Percentiles rank a stretch among this genome's conserved stretches.
Conservation (phyloP, 495 filamentous ascomycete genomes). For the Penicillium coffeae region DNA sequence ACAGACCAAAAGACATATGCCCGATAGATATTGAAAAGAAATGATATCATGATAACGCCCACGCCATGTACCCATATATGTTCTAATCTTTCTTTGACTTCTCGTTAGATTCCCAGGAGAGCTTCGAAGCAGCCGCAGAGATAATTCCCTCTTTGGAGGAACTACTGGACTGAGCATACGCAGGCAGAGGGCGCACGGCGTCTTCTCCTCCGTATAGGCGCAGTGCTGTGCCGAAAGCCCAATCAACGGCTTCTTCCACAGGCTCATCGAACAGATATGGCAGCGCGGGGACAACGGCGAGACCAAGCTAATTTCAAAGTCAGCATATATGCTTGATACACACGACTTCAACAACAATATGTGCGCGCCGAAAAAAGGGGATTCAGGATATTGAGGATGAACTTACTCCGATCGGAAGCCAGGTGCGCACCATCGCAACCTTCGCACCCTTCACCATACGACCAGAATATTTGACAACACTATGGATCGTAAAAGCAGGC, state of each 20-base stretch:
- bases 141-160: conserved; percentile 6
- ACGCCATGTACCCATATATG: background rate
- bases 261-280: conserved; percentile 91
- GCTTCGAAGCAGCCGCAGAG: conserved; percentile 10
- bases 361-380: background rate
- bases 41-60: background rate
- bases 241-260: conserved; percentile 86
- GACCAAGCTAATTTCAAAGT: conserved; percentile 56
- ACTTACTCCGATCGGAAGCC: conserved; percentile 79
- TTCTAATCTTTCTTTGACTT: conserved; percentile 33
- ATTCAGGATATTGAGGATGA: background rate
- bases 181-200: conserved; percentile 40
- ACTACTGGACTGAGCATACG: conserved; percentile 5
- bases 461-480: conserved; percentile 81
- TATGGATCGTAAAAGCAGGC: conserved; percentile 94
- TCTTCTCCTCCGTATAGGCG: conserved; percentile 62
- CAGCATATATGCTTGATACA: conserved; percentile 1
- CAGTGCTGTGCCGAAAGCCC: conserved; percentile 78
- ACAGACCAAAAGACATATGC: background rate
- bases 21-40: background rate
- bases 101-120: conserved; percentile 9
- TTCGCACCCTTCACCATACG: conserved; percentile 74
- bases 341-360: too few species aligned
- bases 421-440: conserved; percentile 70
- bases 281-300: conserved; percentile 82